These are phyloP conservation scores for Tephrocybe sp. DNA, from an alignment of 768 basidiomycete genomes.

Conservation along the genomic window DNA sequence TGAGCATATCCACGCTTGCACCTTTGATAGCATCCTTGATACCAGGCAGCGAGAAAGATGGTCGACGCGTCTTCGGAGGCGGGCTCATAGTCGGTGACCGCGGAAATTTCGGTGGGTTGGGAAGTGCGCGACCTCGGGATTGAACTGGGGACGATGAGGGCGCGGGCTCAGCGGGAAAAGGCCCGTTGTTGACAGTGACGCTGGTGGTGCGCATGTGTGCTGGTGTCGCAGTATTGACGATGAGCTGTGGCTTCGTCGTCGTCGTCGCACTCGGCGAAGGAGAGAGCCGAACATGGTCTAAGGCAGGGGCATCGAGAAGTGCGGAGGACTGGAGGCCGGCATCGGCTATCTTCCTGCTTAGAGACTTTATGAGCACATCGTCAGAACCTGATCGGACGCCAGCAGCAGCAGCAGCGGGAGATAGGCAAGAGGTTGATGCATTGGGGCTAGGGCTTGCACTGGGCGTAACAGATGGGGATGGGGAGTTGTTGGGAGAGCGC, in stretches of 20 bases:
- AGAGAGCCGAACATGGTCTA: not conserved
- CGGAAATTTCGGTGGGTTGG: not conserved
- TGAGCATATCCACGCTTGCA: slow-evolving; percentile 16
- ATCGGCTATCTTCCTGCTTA: slow-evolving; percentile 16
- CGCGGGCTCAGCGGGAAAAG: not conserved
- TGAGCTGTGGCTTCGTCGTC: not conserved
- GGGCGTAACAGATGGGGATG: slow-evolving; percentile 21
- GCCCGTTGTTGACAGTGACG: not conserved
- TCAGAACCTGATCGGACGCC: slow-evolving; percentile 8
- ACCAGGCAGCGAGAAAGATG: slow-evolving; percentile 16
- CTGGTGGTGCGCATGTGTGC: not conserved
- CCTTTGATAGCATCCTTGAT: slow-evolving; percentile 19
- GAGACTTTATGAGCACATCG: slow-evolving; percentile 14
- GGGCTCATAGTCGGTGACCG: slow-evolving; percentile 1
- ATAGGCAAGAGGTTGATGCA: slow-evolving; percentile 15
- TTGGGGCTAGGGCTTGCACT: slow-evolving; percentile 21
- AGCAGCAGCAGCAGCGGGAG: slow-evolving; percentile 4
- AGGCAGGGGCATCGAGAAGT: not conserved
- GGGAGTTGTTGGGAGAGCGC: slow-evolving; percentile 47
- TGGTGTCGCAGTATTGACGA: not conserved
- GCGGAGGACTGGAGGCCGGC: not conserved
- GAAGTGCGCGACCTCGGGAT: not conserved
- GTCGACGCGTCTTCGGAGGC: slow-evolving; percentile 8
- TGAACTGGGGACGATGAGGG: not conserved
- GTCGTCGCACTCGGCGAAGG: not conserved